Base-by-base conservation (phyloP, 345 rosid genomes). In the Lumnitzera racemosa region DNA sequence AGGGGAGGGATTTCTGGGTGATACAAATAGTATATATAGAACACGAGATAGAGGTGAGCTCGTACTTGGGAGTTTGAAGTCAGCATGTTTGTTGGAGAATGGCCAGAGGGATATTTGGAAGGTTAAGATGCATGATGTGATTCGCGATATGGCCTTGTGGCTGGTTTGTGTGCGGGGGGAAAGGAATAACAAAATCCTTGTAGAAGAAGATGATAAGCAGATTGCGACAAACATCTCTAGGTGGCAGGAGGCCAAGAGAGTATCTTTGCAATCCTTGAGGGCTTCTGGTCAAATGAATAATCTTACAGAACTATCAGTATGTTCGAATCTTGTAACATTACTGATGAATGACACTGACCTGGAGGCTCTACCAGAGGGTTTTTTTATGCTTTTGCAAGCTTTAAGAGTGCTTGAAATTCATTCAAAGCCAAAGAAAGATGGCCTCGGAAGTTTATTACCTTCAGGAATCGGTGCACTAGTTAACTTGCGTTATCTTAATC, bases 111-210 rank as follows among this genome's bases (percentile, higher is more conserved):
- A 2, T n/a, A 12, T 20, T 20, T 20, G 20, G 20, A 65, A 63
- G 5, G 72, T 79, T 2, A 74, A 69, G 51, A 72, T 82, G 83
- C 87, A 76, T 59, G 76, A 72, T 49, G 57, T 82, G 47, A 55
- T 82, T 5, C 77, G 79, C 0, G 82, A 79, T 16, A 65, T 73
- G 75, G 69, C 72, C 11, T 47, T 82, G 13, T 79, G 80, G 84
- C 46, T 79, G 47, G 69, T 66, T 2, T 43, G 53, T 9, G 29
- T 53, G 12, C 16, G 15, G 25, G 64, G 72, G 13, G 31, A 31
- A 47, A 50, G 55, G 5, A 49, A 74, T 43, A 49, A 67, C 25
- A 49, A 63, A 16, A 57, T 55, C 36, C 15, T 55, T 3, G 76
- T 74, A 11, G 20, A 29, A 20, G 61, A 67, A 2, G 64, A 69